phyloP scores from a whole-genome alignment of 1,284 basidiomycete genomes.

The Papiliotrema laurentii region DNA sequence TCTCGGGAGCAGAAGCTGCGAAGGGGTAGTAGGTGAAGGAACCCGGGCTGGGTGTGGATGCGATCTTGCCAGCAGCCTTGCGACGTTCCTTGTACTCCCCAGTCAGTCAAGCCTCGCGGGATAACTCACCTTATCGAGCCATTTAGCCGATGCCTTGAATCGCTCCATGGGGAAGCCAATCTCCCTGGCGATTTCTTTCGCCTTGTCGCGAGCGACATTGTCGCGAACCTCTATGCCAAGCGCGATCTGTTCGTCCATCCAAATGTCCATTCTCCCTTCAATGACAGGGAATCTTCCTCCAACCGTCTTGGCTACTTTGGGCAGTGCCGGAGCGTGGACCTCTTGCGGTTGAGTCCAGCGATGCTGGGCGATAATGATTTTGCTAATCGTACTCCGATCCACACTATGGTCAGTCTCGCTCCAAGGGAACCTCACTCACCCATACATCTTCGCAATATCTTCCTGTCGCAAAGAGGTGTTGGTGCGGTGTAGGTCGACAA shows the following conservation, averaged over 20 bases:
- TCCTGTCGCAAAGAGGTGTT: conserved; percentile 45
- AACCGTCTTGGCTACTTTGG: conserved; percentile 24
- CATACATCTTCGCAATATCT: conserved; percentile 49
- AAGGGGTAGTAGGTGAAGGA: conserved; percentile 18
- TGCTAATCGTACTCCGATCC: conserved; percentile 53
- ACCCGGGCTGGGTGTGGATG: conserved; percentile 9
- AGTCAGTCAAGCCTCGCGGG: conserved; percentile 8
- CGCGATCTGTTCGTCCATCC: conserved; percentile 46
- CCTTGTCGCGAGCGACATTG: conserved; percentile 46
- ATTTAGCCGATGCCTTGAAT: conserved; percentile 54
- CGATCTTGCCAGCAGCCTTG: conserved; percentile 22
- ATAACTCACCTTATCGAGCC: conserved; percentile 52
- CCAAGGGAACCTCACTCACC: conserved; percentile 15
- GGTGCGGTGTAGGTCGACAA: conserved; percentile 47
- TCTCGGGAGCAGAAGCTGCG: conserved; percentile 12
- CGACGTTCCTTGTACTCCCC: conserved; percentile 39
- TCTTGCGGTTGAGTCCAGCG: conserved; percentile 36
- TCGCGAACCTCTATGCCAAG: conserved; percentile 44
- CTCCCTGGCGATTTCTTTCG: conserved; percentile 47
- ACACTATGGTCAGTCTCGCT: conserved; percentile 33
- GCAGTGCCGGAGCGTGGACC: conserved; percentile 15
- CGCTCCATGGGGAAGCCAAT: conserved; percentile 44
- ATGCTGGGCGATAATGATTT: conserved; percentile 47
- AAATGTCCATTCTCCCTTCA: conserved; percentile 47
- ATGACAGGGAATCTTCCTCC: conserved; percentile 48